Base-by-base conservation (phyloP, 495 filamentous ascomycete species). In the Penicillium canescens region DNA sequence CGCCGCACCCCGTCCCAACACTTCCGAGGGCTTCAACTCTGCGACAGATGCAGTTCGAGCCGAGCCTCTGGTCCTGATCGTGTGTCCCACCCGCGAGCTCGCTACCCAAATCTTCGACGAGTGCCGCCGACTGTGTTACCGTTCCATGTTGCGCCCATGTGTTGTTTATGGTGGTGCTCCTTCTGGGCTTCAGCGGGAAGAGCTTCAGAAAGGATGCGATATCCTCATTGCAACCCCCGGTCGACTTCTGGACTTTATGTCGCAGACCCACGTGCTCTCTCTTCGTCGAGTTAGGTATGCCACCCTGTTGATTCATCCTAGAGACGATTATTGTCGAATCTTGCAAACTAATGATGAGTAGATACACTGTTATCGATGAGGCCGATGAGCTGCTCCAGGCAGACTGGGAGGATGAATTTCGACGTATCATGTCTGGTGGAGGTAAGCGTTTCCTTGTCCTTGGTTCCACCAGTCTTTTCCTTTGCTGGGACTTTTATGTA, bases 71-170 rank as follows among this genome's bases (percentile, higher is more conserved):
- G 86, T 97, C 0, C 74, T 97, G 12, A 78, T 98, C 42, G 78
- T 98, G n/a, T 85, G 80, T 35, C 94, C 94, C 8, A 91, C 83
- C 53, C 88, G 94, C 42, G 94, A 98, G 79, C 74, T 98, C 10
- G 88, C 91, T 0, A 88, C 87, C 5, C 94, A 98, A 68, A 95
- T 97, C 57, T 98, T 96, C 70, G 89, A 95, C 53, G 93, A 97
- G 63, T 86, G 89, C 12, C 85, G 94, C 52, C 89, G 91, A 53
- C 82, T 96, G 37, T 95, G 90, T 64, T 98, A 98, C 61, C 85
- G 94, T 11, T 90, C 90, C 13, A 96, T 94, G 90, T 80, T 98
- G 42, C 91, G 93, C 40, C 94, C 94, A 23, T 95, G 91, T 60
- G 91, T 95, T 28, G 75, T 87, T 21, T 98, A 98, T 63, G 94